Conservation (phyloP, 441 rosid genomes). For the Erodium chrysanthum region DNA sequence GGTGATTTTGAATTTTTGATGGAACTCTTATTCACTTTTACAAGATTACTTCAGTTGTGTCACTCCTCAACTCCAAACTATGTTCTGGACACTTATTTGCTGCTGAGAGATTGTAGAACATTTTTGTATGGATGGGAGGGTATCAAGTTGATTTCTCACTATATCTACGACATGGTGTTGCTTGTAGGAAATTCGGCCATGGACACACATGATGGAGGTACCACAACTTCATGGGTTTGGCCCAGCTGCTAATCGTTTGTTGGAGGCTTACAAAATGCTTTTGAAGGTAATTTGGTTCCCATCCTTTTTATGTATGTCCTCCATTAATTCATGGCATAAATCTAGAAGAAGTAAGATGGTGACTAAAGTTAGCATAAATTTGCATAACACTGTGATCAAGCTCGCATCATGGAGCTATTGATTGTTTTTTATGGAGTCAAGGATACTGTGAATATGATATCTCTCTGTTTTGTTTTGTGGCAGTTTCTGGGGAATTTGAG, state of each 20-base stretch:
- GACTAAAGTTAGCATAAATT: constrained; percentile 4
- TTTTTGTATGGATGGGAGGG: not conserved
- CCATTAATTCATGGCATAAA: not conserved
- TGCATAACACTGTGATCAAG: constrained; percentile 1
- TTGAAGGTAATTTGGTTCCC: constrained; percentile 45
- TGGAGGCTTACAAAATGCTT: constrained; percentile 97
- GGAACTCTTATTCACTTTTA: not conserved
- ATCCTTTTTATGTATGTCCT: not conserved
- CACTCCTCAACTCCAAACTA: not conserved
- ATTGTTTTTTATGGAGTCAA: not conserved
- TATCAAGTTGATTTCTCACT: constrained; percentile 5
- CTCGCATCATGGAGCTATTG: not conserved
- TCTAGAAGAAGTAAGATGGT: not conserved
- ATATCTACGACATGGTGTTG: constrained; percentile 9
- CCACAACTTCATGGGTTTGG: constrained; percentile 99
- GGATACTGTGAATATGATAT: not conserved
- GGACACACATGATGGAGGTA: constrained; percentile 99
- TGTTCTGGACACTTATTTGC: not conserved
- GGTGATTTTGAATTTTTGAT: not conserved
- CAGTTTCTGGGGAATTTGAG: constrained; percentile 93
- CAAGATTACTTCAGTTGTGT: not conserved
- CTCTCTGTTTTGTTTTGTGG: constrained; percentile 15
- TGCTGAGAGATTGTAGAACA: not conserved
- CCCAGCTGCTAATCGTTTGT: constrained; percentile 89
- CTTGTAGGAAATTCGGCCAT: constrained; percentile 82